A percentile compares a stretch with the other conserved stretches of the same genome.
Conservation (phyloP, 805 yeast species). For the Lipomyces sp. region DNA sequence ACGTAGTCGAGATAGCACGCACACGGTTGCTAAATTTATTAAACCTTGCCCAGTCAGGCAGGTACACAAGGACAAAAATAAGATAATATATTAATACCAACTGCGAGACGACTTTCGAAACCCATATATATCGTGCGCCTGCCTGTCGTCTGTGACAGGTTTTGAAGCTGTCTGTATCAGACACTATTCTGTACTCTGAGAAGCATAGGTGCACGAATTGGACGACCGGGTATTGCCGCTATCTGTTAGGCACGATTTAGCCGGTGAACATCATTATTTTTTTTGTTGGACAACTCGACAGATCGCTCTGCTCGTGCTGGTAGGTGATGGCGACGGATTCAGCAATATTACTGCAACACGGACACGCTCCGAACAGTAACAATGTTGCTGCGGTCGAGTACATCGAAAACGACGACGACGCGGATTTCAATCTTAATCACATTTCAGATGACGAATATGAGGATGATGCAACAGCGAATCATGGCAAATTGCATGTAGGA, state of each 20-base stretch:
- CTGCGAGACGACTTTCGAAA: too few relatives aligned
- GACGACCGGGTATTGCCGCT: too few relatives aligned
- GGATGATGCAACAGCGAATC: conserved; percentile 10
- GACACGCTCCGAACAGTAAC: neutral
- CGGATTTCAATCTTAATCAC: conserved; percentile 19
- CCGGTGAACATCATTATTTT: neutral
- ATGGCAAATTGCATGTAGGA: conserved; percentile 18
- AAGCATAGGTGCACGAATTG: too few relatives aligned
- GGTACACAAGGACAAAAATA: too few relatives aligned
- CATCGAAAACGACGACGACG: conserved; percentile 35
- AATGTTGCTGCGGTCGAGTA: conserved; percentile 26
- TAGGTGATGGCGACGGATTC: neutral
- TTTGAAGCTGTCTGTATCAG: too few relatives aligned
- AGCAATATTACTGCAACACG: neutral
- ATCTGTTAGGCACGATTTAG: neutral
- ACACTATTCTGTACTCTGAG: too few relatives aligned
- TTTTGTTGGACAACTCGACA: neutral
- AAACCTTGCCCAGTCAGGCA: too few relatives aligned
- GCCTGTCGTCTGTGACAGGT: too few relatives aligned
- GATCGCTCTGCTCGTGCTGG: neutral
- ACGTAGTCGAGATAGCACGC: too few relatives aligned
- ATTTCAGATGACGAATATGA: conserved; percentile 14
- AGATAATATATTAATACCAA: too few relatives aligned
- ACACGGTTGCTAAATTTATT: too few relatives aligned
- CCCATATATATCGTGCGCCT: too few relatives aligned